Conservation (phyloP, 176 grass and related monocot species). For the Saccharum officinarum region DNA sequence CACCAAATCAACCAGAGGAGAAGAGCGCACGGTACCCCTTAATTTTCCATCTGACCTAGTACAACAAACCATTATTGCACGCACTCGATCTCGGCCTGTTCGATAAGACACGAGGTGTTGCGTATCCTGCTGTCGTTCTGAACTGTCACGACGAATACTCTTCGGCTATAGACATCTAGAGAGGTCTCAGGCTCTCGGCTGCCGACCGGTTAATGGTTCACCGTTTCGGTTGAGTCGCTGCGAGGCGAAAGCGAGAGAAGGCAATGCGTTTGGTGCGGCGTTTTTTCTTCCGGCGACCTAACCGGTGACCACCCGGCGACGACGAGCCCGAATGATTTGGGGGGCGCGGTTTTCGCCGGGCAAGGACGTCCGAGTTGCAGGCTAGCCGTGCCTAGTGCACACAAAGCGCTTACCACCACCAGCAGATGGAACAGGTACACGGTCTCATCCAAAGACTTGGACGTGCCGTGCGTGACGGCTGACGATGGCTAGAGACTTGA, state of each 20-base stretch:
- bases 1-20: background rate
- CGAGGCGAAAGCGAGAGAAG: background rate
- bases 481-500: background rate
- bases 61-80: background rate
- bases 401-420: background rate
- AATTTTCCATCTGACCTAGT: background rate
- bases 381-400: background rate
- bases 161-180: background rate
- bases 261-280: constrained; percentile 9
- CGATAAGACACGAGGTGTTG: background rate
- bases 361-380: background rate
- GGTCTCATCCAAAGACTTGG: background rate
- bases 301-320: background rate
- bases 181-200: too few species aligned
- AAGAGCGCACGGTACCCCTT: background rate
- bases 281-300: constrained; percentile 21
- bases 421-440: background rate
- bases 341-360: background rate
- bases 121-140: background rate
- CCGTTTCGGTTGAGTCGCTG: background rate
- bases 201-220: background rate
- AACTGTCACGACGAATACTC: background rate
- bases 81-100: too few species aligned
- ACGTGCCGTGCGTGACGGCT: background rate
- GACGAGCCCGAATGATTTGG: constrained; percentile 2